Percentiles rank a stretch among this genome's conserved stretches.
These are phyloP conservation scores for Botrytis elliptica DNA, from an alignment of 2,329 filamentous ascomycete species.

Conservation along the genomic window DNA sequence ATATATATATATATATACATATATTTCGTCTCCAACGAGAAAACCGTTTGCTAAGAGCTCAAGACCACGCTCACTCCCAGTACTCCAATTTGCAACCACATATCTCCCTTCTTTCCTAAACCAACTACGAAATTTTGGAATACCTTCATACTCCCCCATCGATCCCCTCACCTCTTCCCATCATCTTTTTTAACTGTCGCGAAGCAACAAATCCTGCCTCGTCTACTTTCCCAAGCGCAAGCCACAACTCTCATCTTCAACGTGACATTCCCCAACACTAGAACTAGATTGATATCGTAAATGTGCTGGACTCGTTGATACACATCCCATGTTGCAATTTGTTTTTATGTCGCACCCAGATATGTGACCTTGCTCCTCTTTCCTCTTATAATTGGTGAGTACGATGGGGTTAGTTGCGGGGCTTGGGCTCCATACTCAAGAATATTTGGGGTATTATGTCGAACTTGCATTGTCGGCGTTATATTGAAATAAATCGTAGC, in stretches of 20 bases:
- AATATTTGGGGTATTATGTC: not conserved
- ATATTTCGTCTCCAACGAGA: not conserved
- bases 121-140: not conserved
- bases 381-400: not conserved
- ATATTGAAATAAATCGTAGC: not conserved
- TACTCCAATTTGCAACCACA: not conserved
- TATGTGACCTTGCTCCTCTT: not conserved
- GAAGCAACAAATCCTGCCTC: not conserved
- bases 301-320: not conserved
- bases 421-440: too few relatives aligned
- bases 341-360: not conserved
- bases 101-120: not conserved
- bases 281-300: not conserved
- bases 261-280: not conserved
- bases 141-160: not conserved
- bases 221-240: not conserved
- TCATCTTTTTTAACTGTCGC: too few relatives aligned
- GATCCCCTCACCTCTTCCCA: not conserved
- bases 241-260: not conserved
- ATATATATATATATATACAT: not conserved
- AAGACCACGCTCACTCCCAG: not conserved
- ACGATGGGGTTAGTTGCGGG: not conserved
- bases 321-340: not conserved
- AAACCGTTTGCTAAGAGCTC: not conserved
- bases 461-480: not conserved